These are phyloP conservation scores for Aureobasidium musti DNA, from an alignment of 2,329 filamentous ascomycete species.

Conservation along the genomic window DNA sequence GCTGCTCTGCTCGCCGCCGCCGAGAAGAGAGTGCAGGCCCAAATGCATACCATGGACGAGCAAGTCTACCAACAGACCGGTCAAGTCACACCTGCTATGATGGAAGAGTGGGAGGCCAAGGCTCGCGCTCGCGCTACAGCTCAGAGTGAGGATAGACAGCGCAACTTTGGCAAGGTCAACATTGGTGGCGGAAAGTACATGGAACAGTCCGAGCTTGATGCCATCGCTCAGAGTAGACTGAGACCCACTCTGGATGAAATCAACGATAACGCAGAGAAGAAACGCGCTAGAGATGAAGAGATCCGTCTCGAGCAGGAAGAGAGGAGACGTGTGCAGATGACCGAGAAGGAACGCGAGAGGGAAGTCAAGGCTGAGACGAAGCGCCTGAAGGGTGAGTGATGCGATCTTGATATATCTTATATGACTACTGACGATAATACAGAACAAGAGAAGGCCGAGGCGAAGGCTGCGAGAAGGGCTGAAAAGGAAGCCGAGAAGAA, in stretches of 20 bases:
- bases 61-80: conserved; percentile 76
- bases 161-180: conserved; percentile 61
- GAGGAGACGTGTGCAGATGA: conserved; percentile 61
- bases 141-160: conserved; percentile 62
- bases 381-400: conserved; percentile 59
- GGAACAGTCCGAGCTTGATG: conserved; percentile 74
- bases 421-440: conserved; percentile 41
- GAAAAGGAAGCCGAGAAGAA: conserved; percentile 50
- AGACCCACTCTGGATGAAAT: conserved; percentile 87
- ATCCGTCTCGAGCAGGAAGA: conserved; percentile 65
- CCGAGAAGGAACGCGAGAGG: conserved; percentile 54
- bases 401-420: too few species aligned
- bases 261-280: conserved; percentile 71
- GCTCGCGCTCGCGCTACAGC: conserved; percentile 69
- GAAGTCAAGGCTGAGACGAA: conserved; percentile 51
- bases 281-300: conserved; percentile 67
- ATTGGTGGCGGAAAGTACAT: conserved; percentile 82
- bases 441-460: conserved; percentile 58
- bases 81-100: conserved; percentile 66
- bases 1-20: conserved; percentile 74
- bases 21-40: conserved; percentile 79
- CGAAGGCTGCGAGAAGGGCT: conserved; percentile 42
- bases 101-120: conserved; percentile 77
- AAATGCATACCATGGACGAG: conserved; percentile 78
- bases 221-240: conserved; percentile 72